phyloP scores from a whole-genome alignment of 192 early-diverging fungal genomes.

The Backusella macrospora region DNA sequence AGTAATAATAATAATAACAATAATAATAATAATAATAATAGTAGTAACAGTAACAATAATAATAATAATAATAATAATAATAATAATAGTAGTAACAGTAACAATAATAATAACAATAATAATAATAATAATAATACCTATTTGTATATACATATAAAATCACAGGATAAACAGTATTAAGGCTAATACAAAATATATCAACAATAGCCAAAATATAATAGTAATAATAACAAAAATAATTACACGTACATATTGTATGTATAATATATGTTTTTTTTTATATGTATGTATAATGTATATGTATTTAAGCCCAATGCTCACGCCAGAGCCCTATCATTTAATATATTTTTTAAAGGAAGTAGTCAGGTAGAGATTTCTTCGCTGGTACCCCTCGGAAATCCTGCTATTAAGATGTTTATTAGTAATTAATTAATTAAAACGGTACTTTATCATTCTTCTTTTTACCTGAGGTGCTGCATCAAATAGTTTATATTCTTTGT shows the following conservation, averaged over 20 bases:
- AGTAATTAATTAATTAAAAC: not conserved
- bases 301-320: not conserved
- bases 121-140: too few relatives aligned
- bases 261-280: not conserved
- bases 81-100: too few relatives aligned
- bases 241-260: not conserved
- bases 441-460: not conserved
- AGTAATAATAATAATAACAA: too few relatives aligned
- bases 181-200: not conserved
- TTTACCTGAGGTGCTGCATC: conserved; percentile 85
- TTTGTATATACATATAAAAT: too few relatives aligned
- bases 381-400: conserved; percentile 79
- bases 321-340: not conserved
- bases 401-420: conserved; percentile 34
- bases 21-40: too few relatives aligned
- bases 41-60: too few relatives aligned
- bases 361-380: conserved; percentile 90
- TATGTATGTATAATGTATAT: conserved; percentile 15
- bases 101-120: too few relatives aligned
- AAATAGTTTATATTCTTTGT: conserved; percentile 90
- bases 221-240: not conserved
- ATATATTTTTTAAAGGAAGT: conserved; percentile 73
- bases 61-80: too few relatives aligned
- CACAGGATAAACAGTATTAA: too few relatives aligned
- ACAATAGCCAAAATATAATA: too few relatives aligned